Evolutionary conservation across 1,284 basidiomycete genomes (phyloP), one percentile per base, ranked within the genome.

Genomic region (Fomitopsis betulina): DNA sequence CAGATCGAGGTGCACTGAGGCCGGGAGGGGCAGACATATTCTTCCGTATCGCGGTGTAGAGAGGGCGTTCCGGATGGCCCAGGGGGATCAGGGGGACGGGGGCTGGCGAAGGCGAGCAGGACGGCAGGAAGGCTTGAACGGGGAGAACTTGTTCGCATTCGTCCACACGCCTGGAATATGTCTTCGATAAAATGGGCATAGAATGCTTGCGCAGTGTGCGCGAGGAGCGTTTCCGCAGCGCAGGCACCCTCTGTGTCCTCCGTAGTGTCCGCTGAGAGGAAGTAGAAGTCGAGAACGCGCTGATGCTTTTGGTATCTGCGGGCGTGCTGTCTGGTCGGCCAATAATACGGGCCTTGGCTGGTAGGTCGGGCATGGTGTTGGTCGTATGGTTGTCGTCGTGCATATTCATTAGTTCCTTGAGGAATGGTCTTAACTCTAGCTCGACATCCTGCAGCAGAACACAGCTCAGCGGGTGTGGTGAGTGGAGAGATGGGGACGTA

Each of bases 31-130:
- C 74, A 42, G 78, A 74, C 77, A 81, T 82, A 63, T 82, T 77
- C 65, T 79, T 80, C 54, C 85, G 80, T 55, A 87, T 87, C 52
- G 80, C 85, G 27, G 80, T 79, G 67, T 86, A 86, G 59, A 84
- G 81, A 9, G 84, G 84, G n/a, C 84, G 75, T 37, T 68, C 67
- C 21, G 68, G 70, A 52, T 59, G 61, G 13, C 60, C 68, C 19
- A 62, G 64, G 45, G 63, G 63, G 40, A 65, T 38, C 37, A 21
- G 51, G 30, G 42, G 27, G 7, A 51, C 23, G 17, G 52, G 9
- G 13, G 60, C 19, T 33, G 50, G 38, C 40, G 43, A 30, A 19
- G 43, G 39, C 10, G 54, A 45, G 13, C 49, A 32, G 5, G 49
- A 51, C 10, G 40, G 38, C 32, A 37, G 21, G 13, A 45, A 25